A percentile compares a stretch with the other conserved stretches of the same genome.
Evolutionary conservation across 345 rosid genomes (phyloP).

Genomic region (rapeseed (Brassica napus)): Da-Ae NC_063442.1:44453001-44453500

Average conservation of each 20-base stretch:
- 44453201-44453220: conserved; percentile 35
- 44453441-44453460: conserved; percentile 81
- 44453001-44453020: background rate
- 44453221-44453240: conserved; percentile 97
- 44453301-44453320: conserved; percentile 42
- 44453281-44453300: conserved; percentile 82
- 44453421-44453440: conserved; percentile 91
- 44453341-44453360: background rate
- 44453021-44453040: background rate
- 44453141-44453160: conserved; percentile 47
- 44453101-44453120: conserved; percentile 83
- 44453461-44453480: conserved; percentile 55
- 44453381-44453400: conserved; percentile 81
- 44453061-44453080: conserved; percentile 7
- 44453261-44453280: conserved; percentile 49
- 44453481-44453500: conserved; percentile 15
- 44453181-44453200: background rate
- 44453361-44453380: conserved; percentile 3
- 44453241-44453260: conserved; percentile 74
- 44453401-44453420: conserved; percentile 95
- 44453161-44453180: background rate
- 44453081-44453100: conserved; percentile 78
- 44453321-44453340: background rate
- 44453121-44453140: conserved; percentile 82
- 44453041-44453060: background rate